These are phyloP conservation scores for Globisporangium viniferum DNA, from an alignment of 352 stramenopile species.

Conservation along the genomic window DNA sequence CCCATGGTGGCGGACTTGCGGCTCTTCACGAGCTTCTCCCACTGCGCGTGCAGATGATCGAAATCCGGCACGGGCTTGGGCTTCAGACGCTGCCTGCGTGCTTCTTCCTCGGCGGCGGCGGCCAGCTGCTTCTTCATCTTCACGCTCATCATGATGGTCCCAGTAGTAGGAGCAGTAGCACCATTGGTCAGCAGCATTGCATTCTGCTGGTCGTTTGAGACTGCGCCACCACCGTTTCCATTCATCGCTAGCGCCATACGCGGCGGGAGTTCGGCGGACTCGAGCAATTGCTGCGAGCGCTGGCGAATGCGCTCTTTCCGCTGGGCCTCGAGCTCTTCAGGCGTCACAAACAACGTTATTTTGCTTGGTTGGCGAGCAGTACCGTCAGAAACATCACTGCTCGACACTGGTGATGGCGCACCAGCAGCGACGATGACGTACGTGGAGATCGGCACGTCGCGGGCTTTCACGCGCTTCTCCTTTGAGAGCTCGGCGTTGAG, in stretches of 20 bases:
- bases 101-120: slow-evolving; percentile 39
- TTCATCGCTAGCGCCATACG: slow-evolving; percentile 37
- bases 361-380: not conserved
- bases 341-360: not conserved
- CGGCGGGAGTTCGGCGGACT: slow-evolving; percentile 39
- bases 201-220: slow-evolving; percentile 7
- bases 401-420: not conserved
- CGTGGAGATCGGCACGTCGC: slow-evolving; percentile 49
- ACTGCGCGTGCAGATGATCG: slow-evolving; percentile 49
- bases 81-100: slow-evolving; percentile 19
- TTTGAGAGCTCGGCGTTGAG: slow-evolving; percentile 31
- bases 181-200: not conserved
- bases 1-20: not conserved
- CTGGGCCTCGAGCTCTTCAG: slow-evolving; percentile 30
- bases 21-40: slow-evolving; percentile 23
- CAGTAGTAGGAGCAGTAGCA: not conserved
- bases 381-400: slow-evolving; percentile 12
- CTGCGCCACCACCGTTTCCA: not conserved
- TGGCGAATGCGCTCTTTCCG: slow-evolving; percentile 50
- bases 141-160: slow-evolving; percentile 38
- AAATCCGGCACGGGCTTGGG: slow-evolving; percentile 67
- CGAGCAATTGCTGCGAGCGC: slow-evolving; percentile 44
- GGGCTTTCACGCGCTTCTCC: slow-evolving; percentile 40
- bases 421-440: slow-evolving; percentile 24
- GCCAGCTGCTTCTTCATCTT: slow-evolving; percentile 50